phyloP scores from a whole-genome alignment of 148 eudicot genomes.

The Rheum nobile region DNA sequence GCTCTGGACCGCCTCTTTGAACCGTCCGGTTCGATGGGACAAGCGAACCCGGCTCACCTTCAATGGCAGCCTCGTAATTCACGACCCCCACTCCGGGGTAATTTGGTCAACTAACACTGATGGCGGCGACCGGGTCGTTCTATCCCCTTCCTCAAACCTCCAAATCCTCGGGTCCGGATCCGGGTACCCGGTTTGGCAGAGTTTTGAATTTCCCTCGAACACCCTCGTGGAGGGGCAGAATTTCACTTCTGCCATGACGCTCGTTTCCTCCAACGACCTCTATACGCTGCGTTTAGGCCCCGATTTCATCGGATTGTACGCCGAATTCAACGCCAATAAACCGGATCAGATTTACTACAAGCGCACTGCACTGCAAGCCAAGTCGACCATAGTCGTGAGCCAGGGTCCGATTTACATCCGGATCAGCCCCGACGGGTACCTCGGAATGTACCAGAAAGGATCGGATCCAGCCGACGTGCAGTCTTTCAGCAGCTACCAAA shows the following conservation, averaged over 20 bases:
- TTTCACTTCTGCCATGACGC: conserved; percentile 65
- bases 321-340: conserved; percentile 27
- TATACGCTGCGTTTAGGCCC: conserved; percentile 76
- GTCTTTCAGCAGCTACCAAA: conserved; percentile 58
- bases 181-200: conserved; percentile 44
- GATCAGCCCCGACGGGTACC: conserved; percentile 55
- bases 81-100: conserved; percentile 40
- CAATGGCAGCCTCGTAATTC: conserved; percentile 75
- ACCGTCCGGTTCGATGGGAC: conserved; percentile 38
- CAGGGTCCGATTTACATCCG: conserved; percentile 48
- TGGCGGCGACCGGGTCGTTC: conserved; percentile 50
- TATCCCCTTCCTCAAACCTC: conserved; percentile 45
- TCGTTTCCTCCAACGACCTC: conserved; percentile 62
- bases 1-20: conserved; percentile 43
- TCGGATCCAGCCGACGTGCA: conserved; percentile 53
- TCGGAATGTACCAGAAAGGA: conserved; percentile 82
- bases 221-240: conserved; percentile 84
- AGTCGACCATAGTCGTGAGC: conserved; percentile 33
- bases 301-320: conserved; percentile 59
- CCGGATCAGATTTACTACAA: conserved; percentile 46
- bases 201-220: conserved; percentile 63
- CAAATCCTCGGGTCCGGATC: conserved; percentile 23
- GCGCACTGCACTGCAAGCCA: conserved; percentile 62
- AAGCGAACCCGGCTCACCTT: conserved; percentile 33
- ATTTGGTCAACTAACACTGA: conserved; percentile 59